These are phyloP conservation scores for Solanum dulcamara DNA, from an alignment of 257 asterid genomes.

Conservation along the genomic window DNA sequence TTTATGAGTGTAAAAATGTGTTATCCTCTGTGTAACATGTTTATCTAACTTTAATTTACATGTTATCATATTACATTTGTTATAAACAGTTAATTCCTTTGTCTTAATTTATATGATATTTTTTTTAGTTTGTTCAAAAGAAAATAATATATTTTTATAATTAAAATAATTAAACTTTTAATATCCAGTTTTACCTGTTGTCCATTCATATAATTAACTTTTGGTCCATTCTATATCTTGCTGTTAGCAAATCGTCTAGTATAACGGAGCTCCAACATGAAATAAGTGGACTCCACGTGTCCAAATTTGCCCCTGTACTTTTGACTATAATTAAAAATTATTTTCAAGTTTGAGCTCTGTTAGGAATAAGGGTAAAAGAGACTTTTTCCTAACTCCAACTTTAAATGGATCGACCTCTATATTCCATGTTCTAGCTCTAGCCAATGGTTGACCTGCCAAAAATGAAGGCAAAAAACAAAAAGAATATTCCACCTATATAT, in stretches of 20 bases:
- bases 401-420: neutral
- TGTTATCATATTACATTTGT: neutral
- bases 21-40: too few species aligned
- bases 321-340: neutral
- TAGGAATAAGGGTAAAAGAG: neutral
- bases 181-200: too few species aligned
- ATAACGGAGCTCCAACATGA: neutral
- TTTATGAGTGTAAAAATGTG: too few species aligned
- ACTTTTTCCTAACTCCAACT: neutral
- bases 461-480: neutral
- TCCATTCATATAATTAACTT: too few species aligned
- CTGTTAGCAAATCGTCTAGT: neutral
- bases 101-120: neutral
- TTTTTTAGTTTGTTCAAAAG: too few species aligned
- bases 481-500: neutral
- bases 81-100: neutral
- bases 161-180: too few species aligned
- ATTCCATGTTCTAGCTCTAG: neutral
- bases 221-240: neutral
- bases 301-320: neutral
- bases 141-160: too few species aligned
- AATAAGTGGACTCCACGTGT: neutral
- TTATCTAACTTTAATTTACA: neutral
- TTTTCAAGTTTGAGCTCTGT: neutral
- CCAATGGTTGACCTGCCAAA: neutral